Percentiles rank a stretch among this genome's conserved stretches.
Conservation (phyloP, 768 basidiomycete genomes). For the Exsudoporus frostii region DNA sequence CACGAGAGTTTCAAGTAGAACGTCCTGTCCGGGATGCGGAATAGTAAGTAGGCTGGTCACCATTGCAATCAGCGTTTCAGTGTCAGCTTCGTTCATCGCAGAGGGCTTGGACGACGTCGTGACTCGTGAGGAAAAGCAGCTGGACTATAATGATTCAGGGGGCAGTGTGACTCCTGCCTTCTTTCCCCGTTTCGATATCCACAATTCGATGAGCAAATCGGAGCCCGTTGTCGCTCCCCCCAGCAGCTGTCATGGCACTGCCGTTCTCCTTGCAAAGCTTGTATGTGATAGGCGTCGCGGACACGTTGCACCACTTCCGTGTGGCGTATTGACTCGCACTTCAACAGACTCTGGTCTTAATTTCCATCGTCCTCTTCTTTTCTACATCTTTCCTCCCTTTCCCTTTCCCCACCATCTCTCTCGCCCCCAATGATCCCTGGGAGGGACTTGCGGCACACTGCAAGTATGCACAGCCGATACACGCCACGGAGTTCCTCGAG, state of each 20-base stretch:
- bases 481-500: conserved; percentile 40
- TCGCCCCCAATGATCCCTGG: conserved; percentile 14
- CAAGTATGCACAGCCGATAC: conserved; percentile 47
- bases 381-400: background rate
- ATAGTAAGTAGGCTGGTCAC: conserved; percentile 54
- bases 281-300: conserved; percentile 5
- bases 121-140: background rate
- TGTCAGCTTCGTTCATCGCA: conserved; percentile 42
- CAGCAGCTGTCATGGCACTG: background rate
- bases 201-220: conserved; percentile 8
- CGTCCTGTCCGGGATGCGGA: conserved; percentile 34
- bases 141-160: background rate
- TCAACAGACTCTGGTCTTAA: conserved; percentile 14
- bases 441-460: conserved; percentile 41
- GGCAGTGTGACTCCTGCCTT: background rate
- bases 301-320: background rate
- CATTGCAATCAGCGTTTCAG: conserved; percentile 65
- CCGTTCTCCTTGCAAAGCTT: conserved; percentile 1
- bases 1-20: conserved; percentile 59
- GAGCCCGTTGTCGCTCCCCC: background rate
- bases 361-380: conserved; percentile 3
- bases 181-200: background rate
- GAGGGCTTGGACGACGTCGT: background rate
- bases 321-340: background rate
- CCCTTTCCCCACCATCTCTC: background rate